phyloP scores from a whole-genome alignment of 306 rosid species.

The Quillaja saponaria region DNA sequence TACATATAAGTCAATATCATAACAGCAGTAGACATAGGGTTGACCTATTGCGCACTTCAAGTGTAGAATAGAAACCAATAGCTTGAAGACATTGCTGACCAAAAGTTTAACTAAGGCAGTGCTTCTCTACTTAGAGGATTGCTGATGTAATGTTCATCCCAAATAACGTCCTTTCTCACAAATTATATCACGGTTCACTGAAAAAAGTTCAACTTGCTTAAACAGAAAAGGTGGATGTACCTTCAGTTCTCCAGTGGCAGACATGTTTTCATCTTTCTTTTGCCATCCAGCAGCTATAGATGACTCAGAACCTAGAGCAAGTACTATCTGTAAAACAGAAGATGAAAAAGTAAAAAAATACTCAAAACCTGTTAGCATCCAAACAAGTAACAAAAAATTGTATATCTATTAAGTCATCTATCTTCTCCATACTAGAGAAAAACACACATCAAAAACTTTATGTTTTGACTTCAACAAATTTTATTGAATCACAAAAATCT shows the following conservation, averaged over 20 bases:
- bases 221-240: constrained; percentile 46
- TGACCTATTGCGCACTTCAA: no score
- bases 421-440: constrained; percentile 18
- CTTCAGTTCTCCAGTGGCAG: constrained; percentile 89
- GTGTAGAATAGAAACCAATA: neutral
- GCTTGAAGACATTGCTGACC: neutral
- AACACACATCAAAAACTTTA: constrained; percentile 10
- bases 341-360: neutral
- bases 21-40: no score
- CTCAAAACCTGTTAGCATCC: constrained; percentile 14
- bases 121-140: neutral
- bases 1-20: no score
- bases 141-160: constrained; percentile 4
- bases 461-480: constrained; percentile 1
- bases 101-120: neutral
- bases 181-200: neutral
- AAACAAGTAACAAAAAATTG: neutral
- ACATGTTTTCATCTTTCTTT: constrained; percentile 67
- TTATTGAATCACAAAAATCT: constrained; percentile 10
- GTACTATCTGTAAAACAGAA: constrained; percentile 66
- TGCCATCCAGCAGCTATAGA: constrained; percentile 87
- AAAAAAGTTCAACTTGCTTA: constrained; percentile 9
- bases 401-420: constrained; percentile 2
- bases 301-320: constrained; percentile 76
- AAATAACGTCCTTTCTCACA: neutral